Evolutionary conservation across 2,329 filamentous ascomycete genomes (phyloP).

Genomic region (Claviceps purpurea): DNA sequence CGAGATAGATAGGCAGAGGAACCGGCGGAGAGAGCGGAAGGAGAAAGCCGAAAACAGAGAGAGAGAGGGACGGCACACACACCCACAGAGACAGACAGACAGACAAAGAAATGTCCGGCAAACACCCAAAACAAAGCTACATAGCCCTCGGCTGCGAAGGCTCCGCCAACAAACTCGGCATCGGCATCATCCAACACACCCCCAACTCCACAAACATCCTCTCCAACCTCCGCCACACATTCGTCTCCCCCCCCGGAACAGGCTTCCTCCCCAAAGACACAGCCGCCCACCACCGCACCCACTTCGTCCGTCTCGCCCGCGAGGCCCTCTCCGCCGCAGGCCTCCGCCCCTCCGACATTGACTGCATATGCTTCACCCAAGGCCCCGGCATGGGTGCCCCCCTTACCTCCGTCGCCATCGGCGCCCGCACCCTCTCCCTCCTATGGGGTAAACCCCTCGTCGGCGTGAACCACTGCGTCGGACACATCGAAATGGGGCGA

Average conservation of each 20-base stretch:
- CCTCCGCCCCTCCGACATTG: constrained; percentile 50
- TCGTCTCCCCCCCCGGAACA: constrained; percentile 77
- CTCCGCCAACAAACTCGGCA: constrained; percentile 93
- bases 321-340: constrained; percentile 61
- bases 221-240: constrained; percentile 90
- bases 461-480: constrained; percentile 95
- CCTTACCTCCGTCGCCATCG: constrained; percentile 73
- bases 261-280: constrained; percentile 97
- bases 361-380: constrained; percentile 91
- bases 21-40: not conserved
- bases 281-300: constrained; percentile 75
- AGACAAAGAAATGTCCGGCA: not conserved
- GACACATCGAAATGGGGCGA: constrained; percentile 97
- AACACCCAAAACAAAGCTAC: constrained; percentile 18
- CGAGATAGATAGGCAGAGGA: too few species aligned
- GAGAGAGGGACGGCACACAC: not conserved
- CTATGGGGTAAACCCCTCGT: constrained; percentile 84
- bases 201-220: constrained; percentile 50
- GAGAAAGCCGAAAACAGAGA: not conserved
- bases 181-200: constrained; percentile 79
- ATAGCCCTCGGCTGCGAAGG: constrained; percentile 61
- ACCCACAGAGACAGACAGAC: not conserved
- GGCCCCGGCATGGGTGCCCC: constrained; percentile 96
- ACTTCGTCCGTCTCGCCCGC: constrained; percentile 72
- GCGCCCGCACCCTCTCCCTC: constrained; percentile 65